Percentiles rank a stretch among this genome's conserved stretches.
phyloP scores from a whole-genome alignment of 1,139 yeast genomes.

The Candida sp. region DNA sequence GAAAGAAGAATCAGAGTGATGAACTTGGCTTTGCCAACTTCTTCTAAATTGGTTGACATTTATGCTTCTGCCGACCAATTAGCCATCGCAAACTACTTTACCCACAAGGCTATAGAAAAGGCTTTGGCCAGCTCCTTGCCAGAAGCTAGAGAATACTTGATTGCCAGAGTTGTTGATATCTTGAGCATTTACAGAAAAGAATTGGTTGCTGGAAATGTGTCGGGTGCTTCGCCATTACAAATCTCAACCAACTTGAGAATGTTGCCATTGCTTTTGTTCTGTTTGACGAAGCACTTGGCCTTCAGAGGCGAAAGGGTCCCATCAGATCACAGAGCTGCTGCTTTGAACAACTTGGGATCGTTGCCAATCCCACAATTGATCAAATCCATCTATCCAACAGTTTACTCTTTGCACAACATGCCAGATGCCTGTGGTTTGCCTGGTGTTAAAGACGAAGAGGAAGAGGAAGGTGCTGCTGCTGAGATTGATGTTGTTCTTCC shows the following conservation, averaged over 20 bases:
- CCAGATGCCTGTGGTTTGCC: constrained; percentile 93
- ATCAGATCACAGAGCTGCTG: constrained; percentile 91
- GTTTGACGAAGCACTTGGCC: constrained; percentile 85
- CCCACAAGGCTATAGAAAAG: constrained; percentile 75
- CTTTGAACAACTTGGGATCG: constrained; percentile 82
- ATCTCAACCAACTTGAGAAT: constrained; percentile 88
- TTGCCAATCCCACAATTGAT: constrained; percentile 82
- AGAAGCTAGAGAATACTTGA: constrained; percentile 81
- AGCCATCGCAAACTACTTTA: constrained; percentile 78
- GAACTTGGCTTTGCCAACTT: constrained; percentile 89
- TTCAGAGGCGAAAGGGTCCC: constrained; percentile 89
- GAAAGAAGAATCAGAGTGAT: constrained; percentile 95
- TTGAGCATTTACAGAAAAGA: constrained; percentile 86
- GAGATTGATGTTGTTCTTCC: constrained; percentile 72
- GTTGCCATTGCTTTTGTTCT: constrained; percentile 87
- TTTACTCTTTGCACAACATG: constrained; percentile 91
- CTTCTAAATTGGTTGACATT: constrained; percentile 75
- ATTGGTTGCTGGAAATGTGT: constrained; percentile 86
- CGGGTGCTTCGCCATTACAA: constrained; percentile 51
- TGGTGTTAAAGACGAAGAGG: constrained; percentile 46
- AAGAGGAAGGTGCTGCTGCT: constrained; percentile 37
- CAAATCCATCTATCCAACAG: constrained; percentile 86
- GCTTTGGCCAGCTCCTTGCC: constrained; percentile 68
- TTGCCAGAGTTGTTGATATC: constrained; percentile 71
- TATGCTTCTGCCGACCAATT: constrained; percentile 97